Evolutionary conservation across 23 red algal genomes (phyloP).

Genomic region (Gracilaria domingensis): DNA sequence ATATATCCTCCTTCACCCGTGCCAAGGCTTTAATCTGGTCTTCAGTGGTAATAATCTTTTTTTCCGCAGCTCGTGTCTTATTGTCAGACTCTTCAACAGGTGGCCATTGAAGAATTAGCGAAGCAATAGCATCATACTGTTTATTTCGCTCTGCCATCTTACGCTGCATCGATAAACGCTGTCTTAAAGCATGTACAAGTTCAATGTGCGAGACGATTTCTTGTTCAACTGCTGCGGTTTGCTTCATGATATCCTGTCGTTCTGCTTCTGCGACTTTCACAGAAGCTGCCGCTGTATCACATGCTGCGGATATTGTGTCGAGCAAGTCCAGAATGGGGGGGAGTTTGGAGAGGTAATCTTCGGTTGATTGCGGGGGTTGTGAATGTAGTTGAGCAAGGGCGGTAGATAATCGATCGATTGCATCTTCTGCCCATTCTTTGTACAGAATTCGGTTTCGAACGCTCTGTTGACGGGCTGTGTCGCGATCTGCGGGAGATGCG

Average conservation of each 20-base stretch:
- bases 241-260: neutral
- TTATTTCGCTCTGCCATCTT: conserved; percentile 25
- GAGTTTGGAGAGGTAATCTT: neutral
- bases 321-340: conserved; percentile 22
- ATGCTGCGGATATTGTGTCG: conserved; percentile 20
- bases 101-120: conserved; percentile 13
- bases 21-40: neutral
- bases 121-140: conserved; percentile 31
- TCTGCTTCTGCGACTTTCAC: neutral
- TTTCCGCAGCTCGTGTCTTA: neutral
- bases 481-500: neutral
- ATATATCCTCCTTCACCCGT: conserved; percentile 22
- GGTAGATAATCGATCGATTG: conserved; percentile 6
- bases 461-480: neutral
- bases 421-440: conserved; percentile 23
- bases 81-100: conserved; percentile 10
- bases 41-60: neutral
- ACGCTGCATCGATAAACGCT: neutral
- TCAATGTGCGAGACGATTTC: neutral
- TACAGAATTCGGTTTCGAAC: conserved; percentile 14
- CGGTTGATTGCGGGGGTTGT: neutral
- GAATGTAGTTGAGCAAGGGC: neutral
- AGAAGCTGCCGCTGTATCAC: conserved; percentile 17
- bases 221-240: conserved; percentile 5
- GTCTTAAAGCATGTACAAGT: neutral